Base-by-base conservation (phyloP, 1,139 yeast genomes). In the Lipomyces yarrowii region DNA sequence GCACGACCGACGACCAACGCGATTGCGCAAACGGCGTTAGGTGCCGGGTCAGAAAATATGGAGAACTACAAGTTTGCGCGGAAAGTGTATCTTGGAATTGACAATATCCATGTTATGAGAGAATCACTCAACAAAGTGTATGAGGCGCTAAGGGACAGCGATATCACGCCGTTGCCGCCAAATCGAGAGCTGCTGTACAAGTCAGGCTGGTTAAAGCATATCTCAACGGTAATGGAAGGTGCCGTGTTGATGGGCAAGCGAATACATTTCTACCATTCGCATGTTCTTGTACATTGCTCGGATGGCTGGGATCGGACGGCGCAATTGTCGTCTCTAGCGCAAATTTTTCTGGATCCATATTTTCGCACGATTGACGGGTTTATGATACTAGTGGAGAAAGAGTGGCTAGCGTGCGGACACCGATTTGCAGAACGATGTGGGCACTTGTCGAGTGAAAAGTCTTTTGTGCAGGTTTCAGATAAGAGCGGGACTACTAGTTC, bases 251-350 rank as follows among this genome's bases (percentile, higher is more conserved):
- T 94, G 61, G 86, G 89, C 51, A 89, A 91, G 73, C 89, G 94
- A 33, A 84, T 94, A 30, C 91, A 91, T 69, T 85, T 88, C 73
- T 90, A 91, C 74, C 87, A 88, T 68, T 89, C 96, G 15, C 96
- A 93, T 76, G 85, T 94, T 6, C 76, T 94, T 7, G 84, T 96
- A 11, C 99, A 94, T 78, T 94, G 99, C 75, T 92, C 98, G 0
- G 99, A 94, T 79, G 99, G 99, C 0, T 94, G 99, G 99, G 99
- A 94, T 76, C 82, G 99, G 67, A 96, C 99, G 0, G 86, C 98
- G 0, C 98, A 94, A 75, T 85, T 93, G 0, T 85, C 93, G 10
- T 89, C 97, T 3, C 79, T 94, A 67, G 87, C 93, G 56, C 96
- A 94, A 77, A 79, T 96, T 7, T 91, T 97, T 74, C 81, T 93